Conservation (phyloP, 768 basidiomycete species). For the Lentinula guzmanii region DNA sequence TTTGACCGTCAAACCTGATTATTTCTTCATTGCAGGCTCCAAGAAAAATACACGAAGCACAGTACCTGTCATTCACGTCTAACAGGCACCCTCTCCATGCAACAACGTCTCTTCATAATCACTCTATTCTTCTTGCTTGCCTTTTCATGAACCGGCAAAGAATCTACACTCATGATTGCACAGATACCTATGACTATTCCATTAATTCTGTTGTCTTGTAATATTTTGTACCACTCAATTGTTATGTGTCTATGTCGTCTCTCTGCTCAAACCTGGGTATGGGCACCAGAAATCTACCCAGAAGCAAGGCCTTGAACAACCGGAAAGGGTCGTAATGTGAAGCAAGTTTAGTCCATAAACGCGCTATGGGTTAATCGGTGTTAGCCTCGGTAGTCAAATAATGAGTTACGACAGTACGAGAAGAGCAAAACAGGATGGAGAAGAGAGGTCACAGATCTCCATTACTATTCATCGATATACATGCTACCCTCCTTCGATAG, state of each 20-base stretch:
- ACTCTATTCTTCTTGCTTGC: too few species aligned
- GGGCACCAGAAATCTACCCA: constrained; percentile 42
- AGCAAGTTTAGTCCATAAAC: constrained; percentile 42
- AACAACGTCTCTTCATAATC: too few species aligned
- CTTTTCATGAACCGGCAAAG: too few species aligned
- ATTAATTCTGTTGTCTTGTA: too few species aligned
- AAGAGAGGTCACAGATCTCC: too few species aligned
- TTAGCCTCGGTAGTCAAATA: neutral
- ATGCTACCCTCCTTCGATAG: neutral
- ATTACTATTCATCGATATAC: too few species aligned
- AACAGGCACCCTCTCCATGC: too few species aligned
- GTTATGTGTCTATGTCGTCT: constrained; percentile 16
- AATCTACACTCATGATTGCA: too few species aligned
- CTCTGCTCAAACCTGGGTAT: constrained; percentile 32
- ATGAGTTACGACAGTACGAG: neutral
- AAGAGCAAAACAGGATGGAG: neutral
- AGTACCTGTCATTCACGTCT: too few species aligned
- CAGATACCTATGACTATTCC: too few species aligned
- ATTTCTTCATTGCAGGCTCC: too few species aligned
- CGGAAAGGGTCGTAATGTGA: constrained; percentile 56
- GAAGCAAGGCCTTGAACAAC: constrained; percentile 40
- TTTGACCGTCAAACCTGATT: too few species aligned
- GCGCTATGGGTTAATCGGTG: constrained; percentile 24
- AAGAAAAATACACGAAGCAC: neutral
- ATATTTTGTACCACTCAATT: neutral